Percentiles rank a stretch among this genome's conserved stretches.
Conservation (phyloP, 2,329 filamentous ascomycete species). For the Pseudocercospora vitis region DNA sequence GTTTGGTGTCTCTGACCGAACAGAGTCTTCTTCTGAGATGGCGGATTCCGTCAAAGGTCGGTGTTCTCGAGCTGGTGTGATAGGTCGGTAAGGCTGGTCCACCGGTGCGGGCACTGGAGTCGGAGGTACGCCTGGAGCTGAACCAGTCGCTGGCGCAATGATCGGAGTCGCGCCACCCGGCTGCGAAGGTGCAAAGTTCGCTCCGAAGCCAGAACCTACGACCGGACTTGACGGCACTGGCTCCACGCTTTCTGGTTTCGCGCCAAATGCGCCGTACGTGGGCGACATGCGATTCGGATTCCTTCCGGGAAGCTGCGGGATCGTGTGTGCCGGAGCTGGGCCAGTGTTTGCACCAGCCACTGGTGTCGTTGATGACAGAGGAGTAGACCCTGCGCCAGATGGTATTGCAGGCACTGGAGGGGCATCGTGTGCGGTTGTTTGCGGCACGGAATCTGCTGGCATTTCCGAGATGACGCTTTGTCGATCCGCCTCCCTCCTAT, state of each 20-base stretch:
- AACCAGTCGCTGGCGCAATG: not conserved
- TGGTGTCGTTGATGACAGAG: slow-evolving; percentile 8
- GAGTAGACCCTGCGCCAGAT: not conserved
- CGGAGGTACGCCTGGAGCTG: not conserved
- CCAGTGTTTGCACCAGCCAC: slow-evolving; percentile 3
- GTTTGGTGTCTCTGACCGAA: slow-evolving; percentile 12
- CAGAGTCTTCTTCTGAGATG: slow-evolving; percentile 14
- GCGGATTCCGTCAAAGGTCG: not conserved
- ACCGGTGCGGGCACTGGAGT: slow-evolving; percentile 4
- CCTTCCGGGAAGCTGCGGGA: slow-evolving; percentile 12
- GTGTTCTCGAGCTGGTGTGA: slow-evolving; percentile 2
- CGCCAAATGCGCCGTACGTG: slow-evolving; percentile 4
- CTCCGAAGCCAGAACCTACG: slow-evolving; percentile 12
- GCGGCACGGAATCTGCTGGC: slow-evolving; percentile 24
- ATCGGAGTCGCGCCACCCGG: not conserved
- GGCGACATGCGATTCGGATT: slow-evolving; percentile 17
- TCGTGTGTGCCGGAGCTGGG: not conserved
- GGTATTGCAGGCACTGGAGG: slow-evolving; percentile 5
- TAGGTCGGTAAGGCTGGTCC: not conserved
- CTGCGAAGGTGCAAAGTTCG: slow-evolving; percentile 10
- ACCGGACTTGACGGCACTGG: slow-evolving; percentile 15
- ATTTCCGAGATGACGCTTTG: slow-evolving; percentile 26
- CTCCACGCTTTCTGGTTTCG: slow-evolving; percentile 11
- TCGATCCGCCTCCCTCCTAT: slow-evolving; percentile 8
- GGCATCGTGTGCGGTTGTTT: slow-evolving; percentile 7